These are phyloP conservation scores for Paraconiothyrium sp. DNA, from an alignment of 2,329 filamentous ascomycete species.

Conservation along the genomic window DNA sequence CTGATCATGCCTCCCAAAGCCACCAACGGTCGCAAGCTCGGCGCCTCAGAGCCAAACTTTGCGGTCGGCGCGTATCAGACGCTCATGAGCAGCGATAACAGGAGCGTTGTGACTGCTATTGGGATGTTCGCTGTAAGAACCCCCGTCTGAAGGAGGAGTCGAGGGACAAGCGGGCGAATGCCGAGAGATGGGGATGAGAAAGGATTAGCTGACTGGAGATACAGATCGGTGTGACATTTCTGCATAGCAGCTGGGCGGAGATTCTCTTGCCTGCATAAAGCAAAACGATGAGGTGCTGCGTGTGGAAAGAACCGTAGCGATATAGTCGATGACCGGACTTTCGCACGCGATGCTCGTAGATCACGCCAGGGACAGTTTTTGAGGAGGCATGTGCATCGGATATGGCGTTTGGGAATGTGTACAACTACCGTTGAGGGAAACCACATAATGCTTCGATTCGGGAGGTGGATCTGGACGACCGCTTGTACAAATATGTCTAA, in stretches of 20 bases:
- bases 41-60: conserved; percentile 49
- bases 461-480: neutral
- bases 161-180: conserved; percentile 11
- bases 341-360: neutral
- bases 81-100: conserved; percentile 59
- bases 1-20: conserved; percentile 44
- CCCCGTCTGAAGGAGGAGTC: neutral
- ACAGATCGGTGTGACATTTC: conserved; percentile 61
- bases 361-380: neutral
- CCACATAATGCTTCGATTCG: neutral
- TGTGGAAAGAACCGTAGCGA: neutral
- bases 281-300: too few relatives aligned
- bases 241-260: conserved; percentile 64
- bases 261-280: conserved; percentile 60
- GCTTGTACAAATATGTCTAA: conserved; percentile 10
- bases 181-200: conserved; percentile 5
- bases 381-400: conserved; percentile 5
- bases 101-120: conserved; percentile 58
- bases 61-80: conserved; percentile 51
- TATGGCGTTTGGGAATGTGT: conserved; percentile 13
- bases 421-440: neutral
- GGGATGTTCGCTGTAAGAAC: conserved; percentile 61
- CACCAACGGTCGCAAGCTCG: conserved; percentile 32
- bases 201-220: conserved; percentile 29
- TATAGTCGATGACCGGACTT: neutral